Percentiles rank a stretch among this genome's conserved stretches.
Evolutionary conservation across 75 land plant species (phyloP).

Genomic region (Chamaecyparis obtusa): DNA sequence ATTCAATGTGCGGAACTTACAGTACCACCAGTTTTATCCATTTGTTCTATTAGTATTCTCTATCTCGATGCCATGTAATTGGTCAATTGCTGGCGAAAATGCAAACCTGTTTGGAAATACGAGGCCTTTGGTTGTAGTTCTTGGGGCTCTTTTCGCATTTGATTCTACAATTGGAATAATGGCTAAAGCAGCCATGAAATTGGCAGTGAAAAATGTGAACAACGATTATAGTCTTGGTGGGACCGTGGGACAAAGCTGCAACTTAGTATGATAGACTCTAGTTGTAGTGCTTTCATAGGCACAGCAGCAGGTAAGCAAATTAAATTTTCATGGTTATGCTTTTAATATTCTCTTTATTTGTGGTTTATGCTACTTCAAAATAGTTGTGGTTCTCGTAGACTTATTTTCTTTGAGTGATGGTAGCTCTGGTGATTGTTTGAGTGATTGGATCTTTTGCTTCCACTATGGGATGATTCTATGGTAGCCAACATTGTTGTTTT

Average conservation of each 20-base stretch:
- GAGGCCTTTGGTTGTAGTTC: constrained; percentile 45
- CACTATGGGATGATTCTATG: too few relatives aligned
- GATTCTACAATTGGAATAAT: constrained; percentile 69
- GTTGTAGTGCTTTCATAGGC: constrained; percentile 69
- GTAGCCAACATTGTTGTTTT: too few relatives aligned
- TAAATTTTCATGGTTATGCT: too few relatives aligned
- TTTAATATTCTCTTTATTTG: too few relatives aligned
- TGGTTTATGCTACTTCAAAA: too few relatives aligned
- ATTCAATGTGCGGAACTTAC: too few relatives aligned
- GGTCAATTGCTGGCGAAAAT: background rate
- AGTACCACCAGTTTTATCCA: background rate
- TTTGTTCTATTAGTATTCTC: background rate
- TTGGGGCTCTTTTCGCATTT: constrained; percentile 65
- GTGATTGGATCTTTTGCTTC: too few relatives aligned
- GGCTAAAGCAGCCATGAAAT: constrained; percentile 67
- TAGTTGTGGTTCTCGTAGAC: too few relatives aligned
- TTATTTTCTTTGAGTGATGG: too few relatives aligned
- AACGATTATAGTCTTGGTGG: constrained; percentile 38
- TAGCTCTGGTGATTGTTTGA: too few relatives aligned
- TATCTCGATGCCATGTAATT: background rate
- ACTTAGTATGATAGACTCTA: constrained; percentile 40
- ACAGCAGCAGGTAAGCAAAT: constrained; percentile 49
- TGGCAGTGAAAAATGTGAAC: constrained; percentile 77
- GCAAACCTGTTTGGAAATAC: background rate
- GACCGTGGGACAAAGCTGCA: constrained; percentile 48